These are phyloP conservation scores for Anisodus tanguticus DNA, from an alignment of 257 asterid species.

Conservation along the genomic window DNA sequence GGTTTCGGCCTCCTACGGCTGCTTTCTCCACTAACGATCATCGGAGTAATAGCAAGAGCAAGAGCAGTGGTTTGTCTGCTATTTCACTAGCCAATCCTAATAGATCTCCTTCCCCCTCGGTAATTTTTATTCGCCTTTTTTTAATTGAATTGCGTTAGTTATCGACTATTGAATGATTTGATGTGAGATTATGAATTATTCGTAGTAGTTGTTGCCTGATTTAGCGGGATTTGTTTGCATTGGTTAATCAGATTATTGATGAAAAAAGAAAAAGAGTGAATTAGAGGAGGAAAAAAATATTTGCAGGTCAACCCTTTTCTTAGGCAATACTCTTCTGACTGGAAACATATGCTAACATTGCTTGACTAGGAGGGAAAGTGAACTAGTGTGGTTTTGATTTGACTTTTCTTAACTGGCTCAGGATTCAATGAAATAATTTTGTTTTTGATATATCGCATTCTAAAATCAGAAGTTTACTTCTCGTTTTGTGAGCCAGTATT, in stretches of 20 bases:
- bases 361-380: constrained; percentile 27
- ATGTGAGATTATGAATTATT: not conserved
- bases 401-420: constrained; percentile 13
- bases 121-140: constrained; percentile 38
- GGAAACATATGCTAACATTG: constrained; percentile 24
- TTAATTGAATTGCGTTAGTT: constrained; percentile 14
- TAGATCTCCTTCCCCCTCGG: constrained; percentile 99
- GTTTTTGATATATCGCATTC: not conserved
- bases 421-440: not conserved
- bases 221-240: not conserved
- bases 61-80: constrained; percentile 56
- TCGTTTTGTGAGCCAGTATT: too few relatives aligned
- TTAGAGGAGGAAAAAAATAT: not conserved
- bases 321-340: not conserved
- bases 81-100: constrained; percentile 63
- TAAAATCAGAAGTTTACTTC: too few relatives aligned
- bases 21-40: constrained; percentile 46
- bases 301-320: constrained; percentile 21
- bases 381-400: not conserved
- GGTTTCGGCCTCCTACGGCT: constrained; percentile 57
- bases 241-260: constrained; percentile 16
- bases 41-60: constrained; percentile 43
- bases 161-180: constrained; percentile 9
- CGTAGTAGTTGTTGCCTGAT: not conserved
- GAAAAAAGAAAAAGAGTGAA: not conserved